These are phyloP conservation scores for Cotoneaster glaucophyllus DNA, from an alignment of 306 rosid species.

Conservation along the genomic window DNA sequence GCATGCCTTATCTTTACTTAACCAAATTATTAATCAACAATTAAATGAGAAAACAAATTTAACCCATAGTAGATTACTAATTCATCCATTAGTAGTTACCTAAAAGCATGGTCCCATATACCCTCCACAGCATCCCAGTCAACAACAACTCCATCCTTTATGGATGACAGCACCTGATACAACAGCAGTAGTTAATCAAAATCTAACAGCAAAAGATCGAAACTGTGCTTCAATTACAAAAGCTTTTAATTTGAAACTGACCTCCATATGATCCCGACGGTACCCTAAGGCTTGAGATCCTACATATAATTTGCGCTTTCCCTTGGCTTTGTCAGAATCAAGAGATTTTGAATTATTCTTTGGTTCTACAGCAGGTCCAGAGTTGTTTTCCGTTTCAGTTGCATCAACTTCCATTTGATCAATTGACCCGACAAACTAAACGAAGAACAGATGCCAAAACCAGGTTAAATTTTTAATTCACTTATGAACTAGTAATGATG, in stretches of 20 bases:
- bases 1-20: neutral
- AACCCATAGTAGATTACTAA: neutral
- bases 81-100: conserved; percentile 38
- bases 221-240: neutral
- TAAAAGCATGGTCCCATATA: conserved; percentile 98
- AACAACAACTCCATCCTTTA: conserved; percentile 85
- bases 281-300: conserved; percentile 92
- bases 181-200: conserved; percentile 11
- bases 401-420: conserved; percentile 95
- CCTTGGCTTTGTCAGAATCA: conserved; percentile 75
- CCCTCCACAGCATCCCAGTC: conserved; percentile 97
- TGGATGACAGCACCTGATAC: conserved; percentile 67
- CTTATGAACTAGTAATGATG: neutral
- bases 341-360: conserved; percentile 40
- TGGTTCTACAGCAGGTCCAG: conserved; percentile 53
- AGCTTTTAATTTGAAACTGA: conserved; percentile 20
- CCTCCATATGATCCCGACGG: conserved; percentile 96
- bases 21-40: neutral
- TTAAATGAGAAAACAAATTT: neutral
- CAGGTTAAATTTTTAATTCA: neutral
- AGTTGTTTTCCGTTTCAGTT: conserved; percentile 56
- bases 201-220: neutral
- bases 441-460: conserved; percentile 17
- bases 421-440: conserved; percentile 83
- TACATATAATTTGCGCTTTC: conserved; percentile 69